phyloP scores from a whole-genome alignment of 1,284 basidiomycete genomes.

The Cutaneotrichosporon dermatis region DNA sequence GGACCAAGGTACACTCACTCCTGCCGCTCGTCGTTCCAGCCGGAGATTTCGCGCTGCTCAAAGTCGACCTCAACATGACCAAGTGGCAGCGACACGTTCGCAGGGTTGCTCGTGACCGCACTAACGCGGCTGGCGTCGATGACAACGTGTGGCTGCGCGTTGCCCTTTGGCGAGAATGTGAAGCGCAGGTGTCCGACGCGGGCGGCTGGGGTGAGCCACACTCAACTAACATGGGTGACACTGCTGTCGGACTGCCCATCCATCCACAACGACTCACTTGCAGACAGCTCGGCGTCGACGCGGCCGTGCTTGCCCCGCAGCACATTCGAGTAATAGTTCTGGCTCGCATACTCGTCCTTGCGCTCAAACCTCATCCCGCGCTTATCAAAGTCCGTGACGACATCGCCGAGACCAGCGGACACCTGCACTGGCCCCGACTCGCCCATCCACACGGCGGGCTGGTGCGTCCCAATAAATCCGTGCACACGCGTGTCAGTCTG shows the following conservation, averaged over 20 bases:
- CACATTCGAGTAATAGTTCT: slow-evolving; percentile 64
- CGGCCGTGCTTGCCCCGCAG: slow-evolving; percentile 56
- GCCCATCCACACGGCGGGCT: slow-evolving; percentile 86
- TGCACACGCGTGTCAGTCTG: slow-evolving; percentile 61
- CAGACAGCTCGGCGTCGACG: slow-evolving; percentile 63
- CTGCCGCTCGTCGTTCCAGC: slow-evolving; percentile 67
- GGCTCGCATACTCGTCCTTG: slow-evolving; percentile 59
- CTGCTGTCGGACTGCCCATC: background rate
- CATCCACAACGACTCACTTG: slow-evolving; percentile 54
- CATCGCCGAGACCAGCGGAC: slow-evolving; percentile 57
- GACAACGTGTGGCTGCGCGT: slow-evolving; percentile 58
- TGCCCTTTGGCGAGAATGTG: slow-evolving; percentile 56
- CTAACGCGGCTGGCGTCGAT: slow-evolving; percentile 65
- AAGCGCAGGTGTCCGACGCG: slow-evolving; percentile 73
- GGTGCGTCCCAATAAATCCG: slow-evolving; percentile 66
- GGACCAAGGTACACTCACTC: slow-evolving; percentile 60
- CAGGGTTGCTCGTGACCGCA: slow-evolving; percentile 55
- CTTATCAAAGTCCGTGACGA: slow-evolving; percentile 58
- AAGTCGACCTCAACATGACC: slow-evolving; percentile 58
- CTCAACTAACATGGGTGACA: too few species aligned
- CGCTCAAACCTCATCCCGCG: slow-evolving; percentile 61
- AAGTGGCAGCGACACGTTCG: slow-evolving; percentile 59
- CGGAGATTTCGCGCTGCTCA: slow-evolving; percentile 58
- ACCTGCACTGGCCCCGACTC: slow-evolving; percentile 66
- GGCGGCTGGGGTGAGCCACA: slow-evolving; percentile 54